phyloP scores from a whole-genome alignment of 2,329 filamentous ascomycete species.

The Xylaria arbuscula region DNA sequence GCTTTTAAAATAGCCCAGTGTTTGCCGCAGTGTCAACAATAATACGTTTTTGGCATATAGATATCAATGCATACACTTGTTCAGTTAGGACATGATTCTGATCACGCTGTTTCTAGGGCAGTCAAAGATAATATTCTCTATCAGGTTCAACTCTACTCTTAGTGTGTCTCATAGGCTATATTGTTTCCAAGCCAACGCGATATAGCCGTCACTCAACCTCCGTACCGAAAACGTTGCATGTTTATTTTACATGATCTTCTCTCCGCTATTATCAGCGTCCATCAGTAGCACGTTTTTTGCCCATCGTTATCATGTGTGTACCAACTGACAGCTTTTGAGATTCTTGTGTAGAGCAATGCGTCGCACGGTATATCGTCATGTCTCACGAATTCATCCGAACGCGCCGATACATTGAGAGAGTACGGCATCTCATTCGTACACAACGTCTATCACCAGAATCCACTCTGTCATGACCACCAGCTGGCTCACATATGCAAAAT shows the following conservation, averaged over 20 bases:
- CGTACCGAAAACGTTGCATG: not conserved
- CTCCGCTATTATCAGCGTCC: not conserved
- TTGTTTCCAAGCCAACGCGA: too few species aligned
- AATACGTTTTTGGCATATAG: not conserved
- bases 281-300: not conserved
- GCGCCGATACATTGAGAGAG: not conserved
- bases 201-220: not conserved
- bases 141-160: too few species aligned
- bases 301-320: not conserved
- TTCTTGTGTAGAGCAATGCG: not conserved
- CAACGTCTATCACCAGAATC: not conserved
- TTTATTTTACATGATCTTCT: not conserved
- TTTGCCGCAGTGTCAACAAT: not conserved
- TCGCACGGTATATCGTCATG: not conserved
- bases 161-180: too few species aligned
- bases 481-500: not conserved
- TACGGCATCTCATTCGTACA: not conserved
- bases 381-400: not conserved
- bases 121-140: not conserved
- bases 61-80: not conserved
- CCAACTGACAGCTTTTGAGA: not conserved
- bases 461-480: not conserved
- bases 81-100: not conserved
- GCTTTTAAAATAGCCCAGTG: not conserved
- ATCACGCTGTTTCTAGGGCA: not conserved